Conservation (phyloP, 345 rosid genomes). For the Brassica carinata region DNA sequence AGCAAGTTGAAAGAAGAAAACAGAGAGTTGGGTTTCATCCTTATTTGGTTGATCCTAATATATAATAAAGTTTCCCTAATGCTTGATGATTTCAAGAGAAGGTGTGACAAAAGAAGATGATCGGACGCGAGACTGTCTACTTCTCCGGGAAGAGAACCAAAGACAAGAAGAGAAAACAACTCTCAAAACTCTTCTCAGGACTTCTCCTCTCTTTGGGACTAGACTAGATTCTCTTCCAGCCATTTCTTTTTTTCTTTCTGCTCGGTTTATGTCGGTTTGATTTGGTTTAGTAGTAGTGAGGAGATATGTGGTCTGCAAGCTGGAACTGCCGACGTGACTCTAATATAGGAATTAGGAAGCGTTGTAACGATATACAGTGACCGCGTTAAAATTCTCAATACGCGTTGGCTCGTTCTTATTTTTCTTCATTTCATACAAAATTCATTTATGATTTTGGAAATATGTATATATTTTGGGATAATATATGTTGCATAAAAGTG, state of each 20-base stretch:
- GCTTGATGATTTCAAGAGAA: constrained; percentile 35
- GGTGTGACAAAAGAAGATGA: constrained; percentile 26
- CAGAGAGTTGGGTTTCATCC: background rate
- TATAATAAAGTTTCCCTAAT: background rate
- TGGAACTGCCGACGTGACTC: constrained; percentile 40
- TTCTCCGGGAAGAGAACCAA: constrained; percentile 32
- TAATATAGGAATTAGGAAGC: constrained; percentile 38
- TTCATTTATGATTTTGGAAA: constrained; percentile 8
- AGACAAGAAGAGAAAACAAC: constrained; percentile 24
- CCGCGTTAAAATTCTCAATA: constrained; percentile 32
- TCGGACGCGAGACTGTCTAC: constrained; percentile 1
- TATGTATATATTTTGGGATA: background rate
- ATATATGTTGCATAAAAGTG: background rate
- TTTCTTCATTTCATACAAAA: background rate
- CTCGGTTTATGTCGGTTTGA: constrained; percentile 29
- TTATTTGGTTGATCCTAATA: constrained; percentile 17
- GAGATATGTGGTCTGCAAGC: constrained; percentile 27
- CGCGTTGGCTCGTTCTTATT: constrained; percentile 39
- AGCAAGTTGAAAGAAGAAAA: constrained; percentile 1
- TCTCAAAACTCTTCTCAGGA: constrained; percentile 43
- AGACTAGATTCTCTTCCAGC: constrained; percentile 31
- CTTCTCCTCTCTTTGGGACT: constrained; percentile 55
- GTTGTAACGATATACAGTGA: background rate
- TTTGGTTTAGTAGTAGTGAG: constrained; percentile 2
- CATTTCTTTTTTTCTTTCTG: constrained; percentile 5